These are phyloP conservation scores for Aegle marmelos DNA, from an alignment of 345 rosid species.

Conservation along the genomic window DNA sequence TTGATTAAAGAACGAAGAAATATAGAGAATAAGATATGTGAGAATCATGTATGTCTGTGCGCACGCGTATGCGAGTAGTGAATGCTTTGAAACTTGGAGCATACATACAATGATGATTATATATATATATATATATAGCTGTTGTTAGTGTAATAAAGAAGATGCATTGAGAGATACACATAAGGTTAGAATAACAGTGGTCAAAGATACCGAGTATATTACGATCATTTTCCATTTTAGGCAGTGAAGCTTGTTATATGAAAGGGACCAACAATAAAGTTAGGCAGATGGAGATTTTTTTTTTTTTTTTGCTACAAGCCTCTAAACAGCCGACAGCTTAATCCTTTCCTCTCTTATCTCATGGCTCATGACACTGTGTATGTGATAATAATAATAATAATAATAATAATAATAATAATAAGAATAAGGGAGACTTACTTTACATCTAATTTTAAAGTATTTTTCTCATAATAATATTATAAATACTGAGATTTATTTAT, in stretches of 20 bases:
- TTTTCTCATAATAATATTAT: no score
- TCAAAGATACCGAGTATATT: slow-evolving; percentile 18
- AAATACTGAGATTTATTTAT: no score
- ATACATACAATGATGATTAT: neutral
- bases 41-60: neutral
- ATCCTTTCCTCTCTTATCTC: slow-evolving; percentile 1
- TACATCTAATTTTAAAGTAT: no score
- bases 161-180: neutral
- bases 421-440: no score
- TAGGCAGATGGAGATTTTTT: slow-evolving; percentile 15
- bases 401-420: neutral
- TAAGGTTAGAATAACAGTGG: neutral
- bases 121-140: no score
- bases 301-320: slow-evolving; percentile 21
- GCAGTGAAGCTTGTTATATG: slow-evolving; percentile 25
- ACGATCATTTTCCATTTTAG: slow-evolving; percentile 42
- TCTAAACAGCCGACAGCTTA: slow-evolving; percentile 48
- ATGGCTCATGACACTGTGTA: neutral
- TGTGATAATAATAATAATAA: neutral
- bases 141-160: neutral
- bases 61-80: no score
- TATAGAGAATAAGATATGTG: neutral
- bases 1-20: neutral
- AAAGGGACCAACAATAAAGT: slow-evolving; percentile 40
- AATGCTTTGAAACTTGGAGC: slow-evolving; percentile 1